Evolutionary conservation across 1,284 basidiomycete genomes (phyloP), one percentile per base, ranked within the genome.

Genomic region (Agroathelia rolfsii): DNA sequence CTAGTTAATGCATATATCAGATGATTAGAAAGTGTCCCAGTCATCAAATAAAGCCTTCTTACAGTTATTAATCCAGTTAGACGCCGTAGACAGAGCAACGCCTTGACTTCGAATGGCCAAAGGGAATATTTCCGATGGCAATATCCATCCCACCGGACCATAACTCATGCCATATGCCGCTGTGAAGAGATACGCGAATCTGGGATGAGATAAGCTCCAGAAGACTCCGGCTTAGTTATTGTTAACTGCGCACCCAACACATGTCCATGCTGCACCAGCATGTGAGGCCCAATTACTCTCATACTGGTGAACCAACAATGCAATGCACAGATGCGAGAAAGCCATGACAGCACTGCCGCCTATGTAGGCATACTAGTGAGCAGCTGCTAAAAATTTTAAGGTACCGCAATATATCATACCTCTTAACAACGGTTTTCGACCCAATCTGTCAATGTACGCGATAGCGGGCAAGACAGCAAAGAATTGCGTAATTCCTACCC

Each of bases 21-120:
- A 14, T n/a, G n/a, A n/a, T n/a, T n/a, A n/a, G 29, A 25, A 28
- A 33, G 24, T 19, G 31, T 11, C 14, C 24, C 22, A 38, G n/a
- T 20, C 12, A 24, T 24, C 50, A 48, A 52, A 44, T 41, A 43
- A 25, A 50, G 18, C 36, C 22, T 26, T 18, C 69, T 15, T 43
- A 80, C 82, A 86, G 41, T 84, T 86, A 49, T 83, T 85, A 24
- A 72, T 46, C 84, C 85, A 88, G 52, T 85, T 86, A 24, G 81
- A 85, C 3, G 83, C 77, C 2, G 85, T 87, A n/a, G 83, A 77
- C 13, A 93, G 49, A 14, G 83, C 72, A 4, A 89, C 85, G 40
- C 88, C 89, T 51, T 79, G 78, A 41, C 85, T 78, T 48, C 88
- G 68, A 55, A 90, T 74, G 6, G 84, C 82, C n/a, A 88, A 62